Base-by-base conservation (phyloP, 2,329 filamentous ascomycete genomes). In the Domatiomyces catenatus region DNA sequence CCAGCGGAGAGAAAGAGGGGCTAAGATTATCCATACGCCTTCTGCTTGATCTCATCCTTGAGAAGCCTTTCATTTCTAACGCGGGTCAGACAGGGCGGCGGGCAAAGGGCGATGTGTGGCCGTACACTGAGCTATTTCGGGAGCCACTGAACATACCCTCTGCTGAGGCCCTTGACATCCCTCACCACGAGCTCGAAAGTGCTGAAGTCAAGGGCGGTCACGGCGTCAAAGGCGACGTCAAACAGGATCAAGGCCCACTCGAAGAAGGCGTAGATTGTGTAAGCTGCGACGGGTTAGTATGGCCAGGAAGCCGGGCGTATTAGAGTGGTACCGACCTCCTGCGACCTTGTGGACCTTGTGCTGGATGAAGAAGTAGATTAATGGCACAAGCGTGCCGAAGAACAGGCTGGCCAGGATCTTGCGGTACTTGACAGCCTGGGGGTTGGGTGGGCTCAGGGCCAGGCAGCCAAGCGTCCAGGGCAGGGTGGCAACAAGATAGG, bases 131-230 rank as follows among this genome's bases (percentile, higher is more conserved):
- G 72, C 78, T 89, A 95, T 74, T 80, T 86, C 61, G 90, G 90
- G 77, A 95, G 88, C 84, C 84, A 84, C 72, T 82, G 80, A 72
- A 98, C 92, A 79, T 98, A 98, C 92, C 90, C 89, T 86, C 90
- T 89, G 75, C 85, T 92, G 64, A 83, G 71, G 58, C 88, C 89
- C 72, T 88, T 90, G 59, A 89, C 77, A 71, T 96, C 90, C 72
- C 80, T 86, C 57, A 98, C 75, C 59, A 88, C 76, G 62, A 98
- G 72, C 67, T 96, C 90, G 64, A 96, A 85, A 50, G 83, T 80
- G 56, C 81, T 76, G 71, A 96, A 98, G 71, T 98, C 92, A 61
- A 94, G 72, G 51, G 86, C 83, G 8, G 92, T 96, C 53, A 96
- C 84, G 48, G 92, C 87, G 71, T 98, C 92, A 69, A 98, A 98